phyloP scores from a whole-genome alignment of 2,329 filamentous ascomycete genomes.

The Sporothrix humicola region DNA sequence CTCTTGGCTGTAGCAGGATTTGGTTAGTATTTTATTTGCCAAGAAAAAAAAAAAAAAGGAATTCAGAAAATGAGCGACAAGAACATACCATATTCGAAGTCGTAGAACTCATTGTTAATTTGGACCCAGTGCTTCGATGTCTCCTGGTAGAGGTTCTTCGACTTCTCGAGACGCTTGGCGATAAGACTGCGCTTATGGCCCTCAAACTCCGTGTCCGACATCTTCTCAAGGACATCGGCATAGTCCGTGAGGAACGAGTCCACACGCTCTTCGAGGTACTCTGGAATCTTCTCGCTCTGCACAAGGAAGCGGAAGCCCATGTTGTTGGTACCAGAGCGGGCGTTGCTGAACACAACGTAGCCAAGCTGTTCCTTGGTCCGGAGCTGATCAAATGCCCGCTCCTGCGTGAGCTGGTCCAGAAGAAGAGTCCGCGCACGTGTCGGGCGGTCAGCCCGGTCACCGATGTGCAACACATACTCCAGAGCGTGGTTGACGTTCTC shows the following conservation, averaged over 20 bases:
- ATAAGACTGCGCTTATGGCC: conserved; percentile 88
- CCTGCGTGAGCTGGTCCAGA: conserved; percentile 87
- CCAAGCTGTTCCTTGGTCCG: conserved; percentile 97
- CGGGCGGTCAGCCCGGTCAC: conserved; percentile 69
- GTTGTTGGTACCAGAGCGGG: conserved; percentile 73
- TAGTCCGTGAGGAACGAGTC: conserved; percentile 80
- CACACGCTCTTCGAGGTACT: conserved; percentile 85
- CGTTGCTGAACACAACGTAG: conserved; percentile 90
- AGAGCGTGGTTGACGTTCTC: conserved; percentile 89
- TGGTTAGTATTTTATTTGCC: not conserved
- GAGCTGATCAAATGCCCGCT: conserved; percentile 92
- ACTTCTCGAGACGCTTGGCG: conserved; percentile 83
- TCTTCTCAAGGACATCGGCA: conserved; percentile 68
- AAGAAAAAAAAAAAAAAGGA: conserved; percentile 48
- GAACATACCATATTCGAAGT: conserved; percentile 80
- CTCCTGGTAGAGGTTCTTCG: conserved; percentile 91
- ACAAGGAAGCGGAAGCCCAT: conserved; percentile 89
- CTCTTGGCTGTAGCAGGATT: conserved; percentile 61
- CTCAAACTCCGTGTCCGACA: conserved; percentile 86
- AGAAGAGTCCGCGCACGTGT: conserved; percentile 79
- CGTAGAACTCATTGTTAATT: conserved; percentile 83
- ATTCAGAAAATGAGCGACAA: conserved; percentile 43
- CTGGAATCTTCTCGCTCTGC: conserved; percentile 84
- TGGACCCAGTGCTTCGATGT: conserved; percentile 82
- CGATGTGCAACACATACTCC: conserved; percentile 76